These are phyloP conservation scores for Triticum dicoccoides DNA, from an alignment of 176 grass and related monocot species.

Conservation along the genomic window DNA sequence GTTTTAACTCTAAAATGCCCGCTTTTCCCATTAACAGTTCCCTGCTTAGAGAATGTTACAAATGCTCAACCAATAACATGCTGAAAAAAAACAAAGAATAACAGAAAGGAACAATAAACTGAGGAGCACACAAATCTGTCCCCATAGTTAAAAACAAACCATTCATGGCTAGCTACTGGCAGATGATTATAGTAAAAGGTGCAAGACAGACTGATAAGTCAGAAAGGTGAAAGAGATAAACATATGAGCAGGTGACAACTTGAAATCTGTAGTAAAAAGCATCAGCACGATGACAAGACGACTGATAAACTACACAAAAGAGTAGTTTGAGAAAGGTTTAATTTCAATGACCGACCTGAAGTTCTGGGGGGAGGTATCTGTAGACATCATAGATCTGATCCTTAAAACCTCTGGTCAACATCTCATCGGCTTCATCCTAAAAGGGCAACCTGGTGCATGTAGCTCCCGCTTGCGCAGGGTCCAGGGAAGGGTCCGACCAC, in stretches of 20 bases:
- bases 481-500: no score
- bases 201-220: neutral
- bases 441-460: no score
- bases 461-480: no score
- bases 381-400: conserved; percentile 97
- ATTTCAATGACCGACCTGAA: conserved; percentile 46
- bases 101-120: neutral
- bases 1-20: neutral
- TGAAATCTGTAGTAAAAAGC: neutral
- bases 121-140: neutral
- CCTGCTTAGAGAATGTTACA: neutral
- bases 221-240: neutral
- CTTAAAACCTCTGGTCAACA: conserved; percentile 92
- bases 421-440: conserved; percentile 96
- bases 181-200: neutral
- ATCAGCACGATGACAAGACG: neutral
- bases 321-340: neutral
- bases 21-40: neutral
- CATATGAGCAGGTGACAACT: neutral
- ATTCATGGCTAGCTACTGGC: neutral
- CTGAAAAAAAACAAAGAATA: neutral
- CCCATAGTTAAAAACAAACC: neutral
- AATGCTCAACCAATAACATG: neutral
- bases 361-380: conserved; percentile 79
- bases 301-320: neutral